phyloP scores from a whole-genome alignment of 495 filamentous ascomycete species.

The Extremus antarcticus region DNA sequence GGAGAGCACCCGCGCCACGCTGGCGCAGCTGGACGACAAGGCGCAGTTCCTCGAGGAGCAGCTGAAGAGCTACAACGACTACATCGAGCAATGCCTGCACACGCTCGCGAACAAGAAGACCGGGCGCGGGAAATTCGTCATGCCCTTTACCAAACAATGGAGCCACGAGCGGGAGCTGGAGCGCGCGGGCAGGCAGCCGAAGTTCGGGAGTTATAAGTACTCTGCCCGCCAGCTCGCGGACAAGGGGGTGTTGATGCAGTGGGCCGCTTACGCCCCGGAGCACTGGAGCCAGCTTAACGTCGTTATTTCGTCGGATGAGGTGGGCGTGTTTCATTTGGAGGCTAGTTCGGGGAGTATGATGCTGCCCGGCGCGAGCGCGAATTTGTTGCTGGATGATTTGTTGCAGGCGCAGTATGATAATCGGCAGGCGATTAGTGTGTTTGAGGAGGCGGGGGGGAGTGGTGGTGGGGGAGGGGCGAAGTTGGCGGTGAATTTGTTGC shows the following conservation, averaged over 20 bases:
- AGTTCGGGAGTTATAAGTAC: slow-evolving; percentile 96
- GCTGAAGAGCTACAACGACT: slow-evolving; percentile 95
- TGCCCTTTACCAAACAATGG: slow-evolving; percentile 98
- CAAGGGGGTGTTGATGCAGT: slow-evolving; percentile 83
- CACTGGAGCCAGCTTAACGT: slow-evolving; percentile 88
- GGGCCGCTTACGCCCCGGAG: slow-evolving; percentile 72
- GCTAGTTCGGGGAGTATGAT: slow-evolving; percentile 88
- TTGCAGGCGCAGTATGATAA: slow-evolving; percentile 96
- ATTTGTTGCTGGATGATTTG: slow-evolving; percentile 84
- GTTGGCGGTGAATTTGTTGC: slow-evolving; percentile 88
- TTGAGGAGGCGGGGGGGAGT: slow-evolving; percentile 41
- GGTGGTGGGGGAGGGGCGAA: slow-evolving; percentile 35
- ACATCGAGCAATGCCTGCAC: slow-evolving; percentile 96
- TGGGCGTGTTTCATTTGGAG: slow-evolving; percentile 89
- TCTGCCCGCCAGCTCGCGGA: slow-evolving; percentile 78
- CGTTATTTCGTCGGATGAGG: slow-evolving; percentile 86
- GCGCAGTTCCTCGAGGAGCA: slow-evolving; percentile 86
- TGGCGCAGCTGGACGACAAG: slow-evolving; percentile 79
- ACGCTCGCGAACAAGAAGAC: slow-evolving; percentile 98
- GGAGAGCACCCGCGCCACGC: slow-evolving; percentile 75
- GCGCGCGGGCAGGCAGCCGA: slow-evolving; percentile 79
- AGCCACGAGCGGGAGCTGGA: slow-evolving; percentile 94
- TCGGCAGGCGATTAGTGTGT: slow-evolving; percentile 86
- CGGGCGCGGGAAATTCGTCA: slow-evolving; percentile 78
- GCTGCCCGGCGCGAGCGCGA: slow-evolving; percentile 84